Percentiles rank a stretch among this genome's conserved stretches.
phyloP scores from a whole-genome alignment of 768 basidiomycete genomes.

The Leccinum incarnatum region DNA sequence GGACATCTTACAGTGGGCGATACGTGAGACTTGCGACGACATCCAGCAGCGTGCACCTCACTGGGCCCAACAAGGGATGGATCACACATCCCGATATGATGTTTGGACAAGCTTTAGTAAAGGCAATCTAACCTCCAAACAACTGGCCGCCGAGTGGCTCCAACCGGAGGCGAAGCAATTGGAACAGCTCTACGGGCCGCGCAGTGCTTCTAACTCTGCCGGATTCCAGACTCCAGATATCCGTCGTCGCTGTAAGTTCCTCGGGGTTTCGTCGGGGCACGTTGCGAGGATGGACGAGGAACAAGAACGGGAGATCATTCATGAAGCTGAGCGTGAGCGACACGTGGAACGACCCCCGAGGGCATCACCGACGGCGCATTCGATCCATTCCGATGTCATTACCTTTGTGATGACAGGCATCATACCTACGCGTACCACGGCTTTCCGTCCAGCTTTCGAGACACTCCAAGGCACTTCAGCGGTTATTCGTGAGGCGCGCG shows the following conservation, averaged over 20 bases:
- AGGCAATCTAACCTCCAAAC: background rate
- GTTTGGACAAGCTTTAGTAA: conserved; percentile 16
- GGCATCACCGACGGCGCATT: conserved; percentile 23
- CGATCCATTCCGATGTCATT: conserved; percentile 19
- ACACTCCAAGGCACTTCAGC: conserved; percentile 11
- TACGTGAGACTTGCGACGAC: conserved; percentile 42
- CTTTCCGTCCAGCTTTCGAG: conserved; percentile 20
- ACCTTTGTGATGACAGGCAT: conserved; percentile 31
- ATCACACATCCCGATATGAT: conserved; percentile 16
- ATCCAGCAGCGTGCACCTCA: conserved; percentile 39
- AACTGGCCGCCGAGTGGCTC: conserved; percentile 33
- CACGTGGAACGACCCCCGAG: conserved; percentile 37
- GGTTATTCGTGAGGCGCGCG: conserved; percentile 15
- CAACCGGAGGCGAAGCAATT: conserved; percentile 39
- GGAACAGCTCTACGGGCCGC: conserved; percentile 33
- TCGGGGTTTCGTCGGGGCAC: conserved; percentile 14
- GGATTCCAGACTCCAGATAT: conserved; percentile 5
- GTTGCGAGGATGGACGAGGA: conserved; percentile 41
- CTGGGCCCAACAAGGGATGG: conserved; percentile 41
- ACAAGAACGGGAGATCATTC: conserved; percentile 48
- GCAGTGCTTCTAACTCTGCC: background rate
- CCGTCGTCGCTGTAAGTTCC: conserved; percentile 12
- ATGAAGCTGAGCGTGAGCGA: conserved; percentile 43
- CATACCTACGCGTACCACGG: conserved; percentile 12
- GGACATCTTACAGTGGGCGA: conserved; percentile 45